Percentiles rank a stretch among this genome's conserved stretches.
These are phyloP conservation scores for Candida chilensis DNA, from an alignment of 805 yeast genomes.

Conservation along the genomic window DNA sequence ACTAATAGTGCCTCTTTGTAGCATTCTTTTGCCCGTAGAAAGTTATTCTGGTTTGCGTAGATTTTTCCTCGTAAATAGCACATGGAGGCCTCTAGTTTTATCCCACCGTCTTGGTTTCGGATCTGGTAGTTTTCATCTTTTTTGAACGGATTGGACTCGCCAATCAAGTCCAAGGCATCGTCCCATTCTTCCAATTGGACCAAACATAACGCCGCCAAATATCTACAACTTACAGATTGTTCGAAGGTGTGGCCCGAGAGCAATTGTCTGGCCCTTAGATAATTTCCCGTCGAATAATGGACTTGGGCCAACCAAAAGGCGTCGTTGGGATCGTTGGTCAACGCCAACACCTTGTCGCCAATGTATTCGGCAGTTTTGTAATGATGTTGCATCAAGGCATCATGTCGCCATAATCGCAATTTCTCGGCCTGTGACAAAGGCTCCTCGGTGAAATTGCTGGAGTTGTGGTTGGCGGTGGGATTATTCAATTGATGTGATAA, in stretches of 20 bases:
- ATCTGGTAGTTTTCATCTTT: slow-evolving; percentile 28
- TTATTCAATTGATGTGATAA: slow-evolving; percentile 4
- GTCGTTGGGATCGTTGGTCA: slow-evolving; percentile 84
- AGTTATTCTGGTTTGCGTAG: slow-evolving; percentile 73
- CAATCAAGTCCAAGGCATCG: slow-evolving; percentile 80
- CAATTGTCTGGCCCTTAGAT: slow-evolving; percentile 68
- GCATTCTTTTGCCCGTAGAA: slow-evolving; percentile 79
- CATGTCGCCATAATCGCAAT: slow-evolving; percentile 86
- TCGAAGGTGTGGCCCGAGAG: slow-evolving; percentile 48
- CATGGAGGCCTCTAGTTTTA: slow-evolving; percentile 79
- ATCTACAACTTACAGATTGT: slow-evolving; percentile 65
- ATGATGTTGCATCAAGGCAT: slow-evolving; percentile 87
- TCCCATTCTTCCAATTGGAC: slow-evolving; percentile 72
- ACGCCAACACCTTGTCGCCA: slow-evolving; percentile 80
- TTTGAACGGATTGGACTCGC: slow-evolving; percentile 70
- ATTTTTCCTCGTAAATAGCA: slow-evolving; percentile 80
- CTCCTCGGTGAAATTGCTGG: slow-evolving; percentile 8
- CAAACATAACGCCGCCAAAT: slow-evolving; percentile 68
- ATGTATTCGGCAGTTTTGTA: slow-evolving; percentile 83
- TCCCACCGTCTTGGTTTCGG: slow-evolving; percentile 67
- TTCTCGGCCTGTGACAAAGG: slow-evolving; percentile 76
- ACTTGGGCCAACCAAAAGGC: slow-evolving; percentile 97
- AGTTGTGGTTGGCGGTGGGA: not conserved
- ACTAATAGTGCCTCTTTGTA: slow-evolving; percentile 79
- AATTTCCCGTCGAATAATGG: slow-evolving; percentile 66